Conservation (phyloP, 177 flowering plant genomes). For the Telopea speciosissima region DNA sequence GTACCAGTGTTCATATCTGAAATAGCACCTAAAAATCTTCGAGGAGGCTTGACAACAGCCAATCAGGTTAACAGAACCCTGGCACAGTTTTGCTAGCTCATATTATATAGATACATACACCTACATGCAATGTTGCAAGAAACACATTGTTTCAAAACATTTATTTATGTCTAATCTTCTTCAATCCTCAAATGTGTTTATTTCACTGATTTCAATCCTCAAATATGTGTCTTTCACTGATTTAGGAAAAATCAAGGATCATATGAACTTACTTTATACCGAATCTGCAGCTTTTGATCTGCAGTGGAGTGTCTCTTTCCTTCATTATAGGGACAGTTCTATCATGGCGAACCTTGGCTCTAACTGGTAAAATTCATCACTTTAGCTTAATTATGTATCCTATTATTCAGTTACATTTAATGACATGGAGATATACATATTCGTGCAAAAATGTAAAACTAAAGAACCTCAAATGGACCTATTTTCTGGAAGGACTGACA, state of each 20-base stretch:
- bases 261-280: background rate
- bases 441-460: background rate
- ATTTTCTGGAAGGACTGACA: background rate
- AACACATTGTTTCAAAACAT: background rate
- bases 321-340: slow-evolving; percentile 1
- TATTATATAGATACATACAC: background rate
- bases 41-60: slow-evolving; percentile 1
- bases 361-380: background rate
- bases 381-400: background rate
- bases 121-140: background rate
- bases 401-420: background rate
- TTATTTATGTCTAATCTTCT: background rate
- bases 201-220: too few species aligned
- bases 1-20: background rate
- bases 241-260: background rate
- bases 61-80: background rate
- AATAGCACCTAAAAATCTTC: slow-evolving; percentile 1
- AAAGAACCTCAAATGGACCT: background rate
- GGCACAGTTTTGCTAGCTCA: background rate
- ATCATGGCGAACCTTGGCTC: slow-evolving; percentile 1
- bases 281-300: background rate
- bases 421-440: background rate
- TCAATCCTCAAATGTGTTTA: background rate
- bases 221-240: background rate
- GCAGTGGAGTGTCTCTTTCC: background rate